These are phyloP conservation scores for Balansia obtecta DNA, from an alignment of 2,329 filamentous ascomycete species.

Conservation along the genomic window DNA sequence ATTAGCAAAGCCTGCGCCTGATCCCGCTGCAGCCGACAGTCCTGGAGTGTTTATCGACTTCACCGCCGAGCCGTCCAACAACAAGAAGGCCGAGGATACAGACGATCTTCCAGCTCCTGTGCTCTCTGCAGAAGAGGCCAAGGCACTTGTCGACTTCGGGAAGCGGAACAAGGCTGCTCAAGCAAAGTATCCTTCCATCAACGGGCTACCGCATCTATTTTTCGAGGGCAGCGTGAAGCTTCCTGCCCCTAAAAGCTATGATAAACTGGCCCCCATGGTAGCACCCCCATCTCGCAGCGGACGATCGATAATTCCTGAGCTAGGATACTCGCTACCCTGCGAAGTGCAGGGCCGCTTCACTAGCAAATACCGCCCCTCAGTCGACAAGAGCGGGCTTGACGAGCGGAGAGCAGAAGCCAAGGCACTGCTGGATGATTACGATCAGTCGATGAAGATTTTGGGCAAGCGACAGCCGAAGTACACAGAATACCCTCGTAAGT, in stretches of 20 bases:
- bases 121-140: constrained; percentile 21
- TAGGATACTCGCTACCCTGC: constrained; percentile 27
- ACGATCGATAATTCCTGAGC: constrained; percentile 25
- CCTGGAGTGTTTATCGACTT: constrained; percentile 15
- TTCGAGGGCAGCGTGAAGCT: constrained; percentile 26
- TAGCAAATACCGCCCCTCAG: constrained; percentile 26
- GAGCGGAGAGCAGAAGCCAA: constrained; percentile 29
- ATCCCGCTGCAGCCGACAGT: constrained; percentile 2
- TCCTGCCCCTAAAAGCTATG: constrained; percentile 29
- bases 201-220: constrained; percentile 25
- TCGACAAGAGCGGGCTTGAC: constrained; percentile 26
- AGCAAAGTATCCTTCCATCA: constrained; percentile 24
- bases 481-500: constrained; percentile 30
- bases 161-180: constrained; percentile 26
- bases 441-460: constrained; percentile 27
- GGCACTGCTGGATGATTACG: constrained; percentile 26
- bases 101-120: constrained; percentile 19
- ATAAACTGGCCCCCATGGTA: constrained; percentile 30
- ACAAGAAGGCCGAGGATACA: constrained; percentile 23
- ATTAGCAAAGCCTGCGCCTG: constrained; percentile 11
- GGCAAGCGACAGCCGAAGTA: constrained; percentile 33
- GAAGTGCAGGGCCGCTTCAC: constrained; percentile 32
- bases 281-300: constrained; percentile 27
- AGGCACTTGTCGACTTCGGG: constrained; percentile 24
- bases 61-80: constrained; percentile 13